Evolutionary conservation across 75 land plant genomes (phyloP), one percentile per base, ranked within the genome.

Genomic region (Sequoia sempervirens): DNA sequence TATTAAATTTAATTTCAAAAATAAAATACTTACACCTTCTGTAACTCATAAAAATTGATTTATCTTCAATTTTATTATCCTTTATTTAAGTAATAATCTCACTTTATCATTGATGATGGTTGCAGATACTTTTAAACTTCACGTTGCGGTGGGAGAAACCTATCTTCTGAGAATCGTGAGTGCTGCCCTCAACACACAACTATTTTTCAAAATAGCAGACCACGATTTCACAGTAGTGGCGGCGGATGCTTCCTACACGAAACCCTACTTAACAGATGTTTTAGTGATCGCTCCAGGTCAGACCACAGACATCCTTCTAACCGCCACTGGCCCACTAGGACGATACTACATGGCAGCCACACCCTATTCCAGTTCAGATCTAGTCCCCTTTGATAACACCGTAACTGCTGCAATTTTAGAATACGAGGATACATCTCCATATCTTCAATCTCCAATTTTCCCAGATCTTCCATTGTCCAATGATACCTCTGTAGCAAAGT

Each of bases 91-190:
- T 34, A 34, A 34, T 34, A 34, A 34, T 34, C 36, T 34, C 36
- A 34, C 36, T 34, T 34, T 34, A 0, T 0, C 36, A 34, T 34
- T 40, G 47, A 23, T 84, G 85, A 78, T 84, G 85, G 17, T 79
- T 80, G 84, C 89, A 87, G 89, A 88, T 82, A 83, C 89, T 4
- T 75, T 75, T 52, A 43, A 5, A 43, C 58, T 88, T 69, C 43
- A 58, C 9, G 83, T 89, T 32, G 43, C 26, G 26, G 1, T 40
- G 73, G 85, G 82, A 5, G 41, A 70, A 83, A 79, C 83, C 6
- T 89, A 89, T 41, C 90, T 89, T 46, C 91, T 89, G 45, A 86
- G 91, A 28, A 41, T 89, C 17, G 56, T 89, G 34, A 89, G 83
- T 64, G 81, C 90, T 14, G 86, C 81, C 45, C 47, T 89, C 45